phyloP scores from a whole-genome alignment of 1,284 basidiomycete species.

The Ustilago nuda region DNA sequence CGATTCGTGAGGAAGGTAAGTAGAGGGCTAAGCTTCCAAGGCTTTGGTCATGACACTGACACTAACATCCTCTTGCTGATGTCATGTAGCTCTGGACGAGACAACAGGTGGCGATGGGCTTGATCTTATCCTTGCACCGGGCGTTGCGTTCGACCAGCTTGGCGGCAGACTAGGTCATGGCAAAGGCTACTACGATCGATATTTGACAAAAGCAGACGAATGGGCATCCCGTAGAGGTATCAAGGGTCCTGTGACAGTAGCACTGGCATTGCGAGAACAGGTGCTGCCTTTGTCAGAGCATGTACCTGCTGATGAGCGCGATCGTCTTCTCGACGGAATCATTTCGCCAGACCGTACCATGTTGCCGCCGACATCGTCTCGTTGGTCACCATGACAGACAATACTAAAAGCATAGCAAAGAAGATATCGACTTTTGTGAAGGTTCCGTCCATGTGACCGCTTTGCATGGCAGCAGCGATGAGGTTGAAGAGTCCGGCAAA shows the following conservation, averaged over 20 bases:
- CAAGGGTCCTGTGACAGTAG: constrained; percentile 57
- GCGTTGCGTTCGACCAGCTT: constrained; percentile 68
- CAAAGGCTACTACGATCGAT: constrained; percentile 71
- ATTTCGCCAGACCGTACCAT: constrained; percentile 58
- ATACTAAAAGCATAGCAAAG: background rate
- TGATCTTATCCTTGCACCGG: constrained; percentile 70
- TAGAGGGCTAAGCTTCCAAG: background rate
- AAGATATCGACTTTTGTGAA: background rate
- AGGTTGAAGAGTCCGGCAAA: constrained; percentile 2
- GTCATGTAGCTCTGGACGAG: constrained; percentile 58
- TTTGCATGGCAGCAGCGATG: background rate
- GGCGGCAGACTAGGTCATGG: constrained; percentile 70
- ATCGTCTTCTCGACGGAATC: constrained; percentile 64
- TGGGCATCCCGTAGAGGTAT: constrained; percentile 36
- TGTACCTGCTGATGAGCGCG: constrained; percentile 67
- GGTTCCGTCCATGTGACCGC: background rate
- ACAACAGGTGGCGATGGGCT: constrained; percentile 63
- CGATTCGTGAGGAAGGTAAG: constrained; percentile 50
- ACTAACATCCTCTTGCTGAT: background rate
- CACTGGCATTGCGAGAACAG: constrained; percentile 65
- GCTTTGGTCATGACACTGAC: background rate
- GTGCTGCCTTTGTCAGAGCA: constrained; percentile 54
- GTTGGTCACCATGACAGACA: constrained; percentile 25
- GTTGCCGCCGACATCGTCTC: constrained; percentile 25
- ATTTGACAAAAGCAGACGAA: constrained; percentile 54